These are phyloP conservation scores for Talaromyces wortmannii DNA, from an alignment of 495 filamentous ascomycete genomes.

Conservation along the genomic window DNA sequence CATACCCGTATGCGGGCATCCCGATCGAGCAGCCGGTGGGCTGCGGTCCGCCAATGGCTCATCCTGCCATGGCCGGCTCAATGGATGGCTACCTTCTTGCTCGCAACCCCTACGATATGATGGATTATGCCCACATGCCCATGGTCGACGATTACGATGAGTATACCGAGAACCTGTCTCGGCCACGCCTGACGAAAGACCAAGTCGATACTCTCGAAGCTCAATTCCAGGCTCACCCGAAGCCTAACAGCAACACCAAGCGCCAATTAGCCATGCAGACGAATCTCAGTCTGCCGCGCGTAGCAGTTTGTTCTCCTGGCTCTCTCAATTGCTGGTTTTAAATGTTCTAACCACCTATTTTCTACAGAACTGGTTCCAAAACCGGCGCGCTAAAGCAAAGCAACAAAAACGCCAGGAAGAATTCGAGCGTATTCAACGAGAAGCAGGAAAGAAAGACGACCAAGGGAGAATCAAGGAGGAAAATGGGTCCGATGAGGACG, in stretches of 20 bases:
- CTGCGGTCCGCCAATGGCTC: conserved; percentile 33
- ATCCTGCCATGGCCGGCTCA: conserved; percentile 35
- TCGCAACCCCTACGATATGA: conserved; percentile 36
- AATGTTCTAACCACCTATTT: neutral
- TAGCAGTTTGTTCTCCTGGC: conserved; percentile 54
- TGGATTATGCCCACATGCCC: conserved; percentile 38
- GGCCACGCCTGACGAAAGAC: conserved; percentile 71
- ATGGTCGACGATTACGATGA: conserved; percentile 43
- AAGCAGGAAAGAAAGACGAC: conserved; percentile 42
- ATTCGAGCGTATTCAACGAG: conserved; percentile 46
- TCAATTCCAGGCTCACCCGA: conserved; percentile 68
- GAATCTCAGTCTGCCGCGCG: conserved; percentile 64
- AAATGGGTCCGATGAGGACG: conserved; percentile 13
- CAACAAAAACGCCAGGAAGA: conserved; percentile 68
- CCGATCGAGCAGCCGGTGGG: conserved; percentile 33
- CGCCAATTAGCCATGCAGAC: conserved; percentile 66
- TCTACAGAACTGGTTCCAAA: conserved; percentile 84
- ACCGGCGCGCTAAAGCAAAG: conserved; percentile 77
- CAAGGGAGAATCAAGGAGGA: conserved; percentile 11
- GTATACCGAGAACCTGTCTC: conserved; percentile 44
- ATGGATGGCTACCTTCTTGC: conserved; percentile 38
- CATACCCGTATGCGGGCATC: conserved; percentile 29
- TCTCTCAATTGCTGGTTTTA: neutral
- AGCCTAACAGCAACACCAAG: conserved; percentile 71
- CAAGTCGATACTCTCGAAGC: conserved; percentile 72